Percentiles rank a stretch among this genome's conserved stretches.
Evolutionary conservation across 2,329 filamentous ascomycete genomes (phyloP).

Genomic region (Epichloe coenophiala): DNA sequence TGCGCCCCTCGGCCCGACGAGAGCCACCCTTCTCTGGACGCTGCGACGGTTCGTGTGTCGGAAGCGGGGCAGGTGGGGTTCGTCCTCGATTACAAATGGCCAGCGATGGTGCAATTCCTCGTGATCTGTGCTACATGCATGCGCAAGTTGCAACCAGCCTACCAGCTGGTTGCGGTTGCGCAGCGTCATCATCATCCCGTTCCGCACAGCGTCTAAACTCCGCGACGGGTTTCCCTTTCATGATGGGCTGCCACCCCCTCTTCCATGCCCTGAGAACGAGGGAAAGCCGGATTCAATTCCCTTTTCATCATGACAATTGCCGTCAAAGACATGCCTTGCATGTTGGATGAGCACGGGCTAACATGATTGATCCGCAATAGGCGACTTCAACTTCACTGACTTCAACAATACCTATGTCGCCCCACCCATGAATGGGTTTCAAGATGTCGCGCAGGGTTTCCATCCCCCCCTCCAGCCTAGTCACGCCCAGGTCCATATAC

Average conservation of each 20-base stretch:
- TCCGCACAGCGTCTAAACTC: not conserved
- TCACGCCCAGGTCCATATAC: constrained; percentile 26
- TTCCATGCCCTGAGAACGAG: not conserved
- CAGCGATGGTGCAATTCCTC: constrained; percentile 48
- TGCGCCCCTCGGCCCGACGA: not conserved
- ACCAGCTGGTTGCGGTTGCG: not conserved
- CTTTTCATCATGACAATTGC: too few species aligned
- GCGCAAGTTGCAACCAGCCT: not conserved
- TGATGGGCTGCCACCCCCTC: not conserved
- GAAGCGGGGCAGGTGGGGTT: constrained; percentile 9
- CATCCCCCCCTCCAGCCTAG: constrained; percentile 43
- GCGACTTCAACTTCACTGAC: constrained; percentile 44
- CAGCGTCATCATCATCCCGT: not conserved
- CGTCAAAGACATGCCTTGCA: not conserved
- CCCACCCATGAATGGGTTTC: constrained; percentile 30
- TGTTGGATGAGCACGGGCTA: constrained; percentile 2
- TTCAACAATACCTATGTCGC: constrained; percentile 39
- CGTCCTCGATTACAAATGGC: constrained; percentile 28
- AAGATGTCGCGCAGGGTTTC: constrained; percentile 23
- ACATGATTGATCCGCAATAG: constrained; percentile 29
- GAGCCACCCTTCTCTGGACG: constrained; percentile 1
- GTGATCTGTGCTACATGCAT: constrained; percentile 35
- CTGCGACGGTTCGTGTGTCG: constrained; percentile 13
- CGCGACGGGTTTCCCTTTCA: not conserved
- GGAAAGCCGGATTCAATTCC: too few species aligned